These are phyloP conservation scores for Melanogaster broomeanus DNA, from an alignment of 768 basidiomycete genomes.

Conservation along the genomic window DNA sequence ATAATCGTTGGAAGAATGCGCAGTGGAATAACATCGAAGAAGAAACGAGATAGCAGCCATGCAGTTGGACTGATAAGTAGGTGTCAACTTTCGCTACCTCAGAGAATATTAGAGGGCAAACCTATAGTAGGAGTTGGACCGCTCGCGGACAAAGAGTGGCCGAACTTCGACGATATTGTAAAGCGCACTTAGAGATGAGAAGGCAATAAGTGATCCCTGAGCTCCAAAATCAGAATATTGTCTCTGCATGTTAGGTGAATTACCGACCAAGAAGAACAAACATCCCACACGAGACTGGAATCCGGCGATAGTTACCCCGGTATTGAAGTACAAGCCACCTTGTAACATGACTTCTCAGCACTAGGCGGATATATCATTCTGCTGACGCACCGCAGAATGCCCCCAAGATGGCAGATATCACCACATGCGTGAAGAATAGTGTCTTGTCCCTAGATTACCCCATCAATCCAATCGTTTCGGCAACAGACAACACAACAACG, in stretches of 20 bases:
- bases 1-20: constrained; percentile 88
- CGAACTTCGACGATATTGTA: constrained; percentile 86
- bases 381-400: constrained; percentile 73
- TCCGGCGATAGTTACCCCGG: constrained; percentile 79
- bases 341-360: neutral
- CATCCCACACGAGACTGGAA: constrained; percentile 95
- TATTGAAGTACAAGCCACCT: constrained; percentile 89
- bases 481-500: neutral
- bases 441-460: constrained; percentile 67
- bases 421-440: constrained; percentile 77
- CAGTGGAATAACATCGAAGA: constrained; percentile 89
- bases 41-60: constrained; percentile 86
- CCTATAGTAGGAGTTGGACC: constrained; percentile 87
- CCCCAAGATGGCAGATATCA: constrained; percentile 70
- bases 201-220: constrained; percentile 87
- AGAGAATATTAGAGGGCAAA: constrained; percentile 25
- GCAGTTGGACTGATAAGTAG: constrained; percentile 65
- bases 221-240: constrained; percentile 6
- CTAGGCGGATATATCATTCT: neutral
- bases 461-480: neutral
- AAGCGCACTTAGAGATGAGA: constrained; percentile 86
- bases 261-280: constrained; percentile 83
- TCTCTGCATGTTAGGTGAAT: neutral
- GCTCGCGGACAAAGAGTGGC: constrained; percentile 86
- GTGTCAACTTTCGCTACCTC: neutral